Percentiles rank a stretch among this genome's conserved stretches.
Conservation (phyloP, 2,329 filamentous ascomycete species). For the Mycosphaerella arachidis region DNA sequence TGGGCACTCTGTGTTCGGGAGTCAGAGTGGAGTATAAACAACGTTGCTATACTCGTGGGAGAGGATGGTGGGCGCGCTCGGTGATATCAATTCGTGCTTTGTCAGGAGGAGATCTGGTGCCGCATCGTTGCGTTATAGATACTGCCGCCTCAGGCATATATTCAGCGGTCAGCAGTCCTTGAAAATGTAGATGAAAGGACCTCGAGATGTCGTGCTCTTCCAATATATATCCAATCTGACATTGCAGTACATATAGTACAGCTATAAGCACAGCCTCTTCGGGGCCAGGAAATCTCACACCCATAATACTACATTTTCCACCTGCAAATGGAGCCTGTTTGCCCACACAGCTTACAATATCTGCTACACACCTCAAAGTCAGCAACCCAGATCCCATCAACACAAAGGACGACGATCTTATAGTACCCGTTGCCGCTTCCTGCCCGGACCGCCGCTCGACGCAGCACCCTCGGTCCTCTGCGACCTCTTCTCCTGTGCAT, state of each 20-base stretch:
- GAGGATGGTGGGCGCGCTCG: too few relatives aligned
- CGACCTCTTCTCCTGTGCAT: constrained; percentile 46
- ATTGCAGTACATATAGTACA: not conserved
- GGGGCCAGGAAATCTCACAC: not conserved
- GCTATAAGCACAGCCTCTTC: not conserved
- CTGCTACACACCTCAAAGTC: not conserved
- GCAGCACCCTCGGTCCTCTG: constrained; percentile 35
- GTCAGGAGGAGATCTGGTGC: too few relatives aligned
- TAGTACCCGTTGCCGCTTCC: constrained; percentile 38
- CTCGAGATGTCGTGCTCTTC: not conserved
- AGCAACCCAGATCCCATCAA: not conserved
- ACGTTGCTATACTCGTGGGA: too few relatives aligned
- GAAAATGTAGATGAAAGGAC: too few relatives aligned
- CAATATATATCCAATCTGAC: not conserved
- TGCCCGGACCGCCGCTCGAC: constrained; percentile 32
- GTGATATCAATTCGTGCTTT: too few relatives aligned
- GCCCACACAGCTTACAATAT: not conserved
- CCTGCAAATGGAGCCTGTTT: not conserved
- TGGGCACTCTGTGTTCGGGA: too few relatives aligned
- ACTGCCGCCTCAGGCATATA: too few relatives aligned
- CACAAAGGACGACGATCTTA: not conserved
- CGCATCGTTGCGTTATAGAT: too few relatives aligned
- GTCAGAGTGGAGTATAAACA: too few relatives aligned
- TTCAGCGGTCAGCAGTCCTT: too few relatives aligned
- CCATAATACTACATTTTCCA: not conserved